Base-by-base conservation (phyloP, 2,329 filamentous ascomycete species). In the Ustulina deusta region DNA sequence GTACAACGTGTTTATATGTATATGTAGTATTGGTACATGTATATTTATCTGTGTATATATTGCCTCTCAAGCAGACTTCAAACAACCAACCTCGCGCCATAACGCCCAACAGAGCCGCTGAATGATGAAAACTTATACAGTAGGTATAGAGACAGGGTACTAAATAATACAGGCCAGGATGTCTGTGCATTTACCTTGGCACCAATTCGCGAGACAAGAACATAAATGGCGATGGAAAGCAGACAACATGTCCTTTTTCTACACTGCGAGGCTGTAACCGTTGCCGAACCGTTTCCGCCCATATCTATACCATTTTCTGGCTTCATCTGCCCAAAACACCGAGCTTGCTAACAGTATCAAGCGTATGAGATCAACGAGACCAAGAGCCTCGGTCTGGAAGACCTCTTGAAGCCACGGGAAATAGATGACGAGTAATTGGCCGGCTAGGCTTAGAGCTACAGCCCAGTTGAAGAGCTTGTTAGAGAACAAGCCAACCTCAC, bases 381-480 rank as follows among this genome's bases (percentile, higher is more conserved):
- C 84, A 61, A 99, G 81, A 0, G 92, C 91, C 80, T 99, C 96
- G 0, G 96, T 99, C 83, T 99, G 96, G 82, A 99, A 99, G 5
- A 98, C 90, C 60, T 92, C 88, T 81, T 99, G 96, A 74, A 99
- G 83, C 82, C 94, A 94, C 10, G 96, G 96, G 71, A 98, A 90
- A 80, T 98, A 99, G 61, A 99, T 93, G 63, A 99, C 97, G 69
- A 95, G 86, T 52, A 94, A 82, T 81, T 99, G 96, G 1, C 96
- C 96, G 5, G 92, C 82, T 56, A 99, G 79, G 77, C 92, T 95
- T 27, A 96, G 90, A 9, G 91, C 87, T 1, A 99, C 96, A 0
- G 96, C 94, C 85, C 95, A 97, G 81, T 98, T 98, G 83, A 99
- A 99, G 81, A 99, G 91, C 68, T 90, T 91, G 78, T 99, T 99